These are phyloP conservation scores for Penicillium dipodomyicola DNA, from an alignment of 495 filamentous ascomycete species.

Conservation along the genomic window DNA sequence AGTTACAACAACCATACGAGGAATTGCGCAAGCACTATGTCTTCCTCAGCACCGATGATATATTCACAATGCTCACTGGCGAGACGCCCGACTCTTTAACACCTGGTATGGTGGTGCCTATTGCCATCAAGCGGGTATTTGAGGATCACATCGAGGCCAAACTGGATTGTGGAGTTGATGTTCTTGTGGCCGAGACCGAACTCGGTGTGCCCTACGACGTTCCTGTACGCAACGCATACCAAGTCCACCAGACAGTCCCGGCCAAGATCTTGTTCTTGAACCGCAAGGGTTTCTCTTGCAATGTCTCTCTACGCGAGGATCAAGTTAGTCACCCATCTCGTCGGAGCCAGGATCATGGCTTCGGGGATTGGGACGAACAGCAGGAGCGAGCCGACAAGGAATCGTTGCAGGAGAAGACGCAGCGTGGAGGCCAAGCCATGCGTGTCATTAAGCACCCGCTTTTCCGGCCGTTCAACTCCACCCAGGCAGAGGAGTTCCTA, in stretches of 20 bases:
- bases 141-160: conserved; percentile 89
- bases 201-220: conserved; percentile 63
- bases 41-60: conserved; percentile 68
- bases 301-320: conserved; percentile 79
- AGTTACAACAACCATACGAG: conserved; percentile 89
- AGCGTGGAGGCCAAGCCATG: conserved; percentile 74
- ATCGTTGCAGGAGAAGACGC: conserved; percentile 75
- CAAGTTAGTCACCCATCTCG: conserved; percentile 67
- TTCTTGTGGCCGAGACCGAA: conserved; percentile 71
- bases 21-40: conserved; percentile 83
- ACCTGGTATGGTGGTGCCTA: conserved; percentile 87
- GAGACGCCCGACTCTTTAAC: conserved; percentile 80
- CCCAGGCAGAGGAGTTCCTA: conserved; percentile 91
- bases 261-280: conserved; percentile 86
- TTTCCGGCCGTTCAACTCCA: conserved; percentile 87
- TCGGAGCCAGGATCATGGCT: conserved; percentile 63
- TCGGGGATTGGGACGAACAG: conserved; percentile 79
- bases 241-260: conserved; percentile 75
- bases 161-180: conserved; percentile 91
- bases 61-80: conserved; percentile 96
- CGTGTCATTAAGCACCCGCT: conserved; percentile 96
- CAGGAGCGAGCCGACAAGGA: conserved; percentile 79
- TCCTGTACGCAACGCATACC: conserved; percentile 56
- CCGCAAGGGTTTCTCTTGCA: conserved; percentile 74
- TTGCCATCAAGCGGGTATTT: conserved; percentile 81